These are phyloP conservation scores for Mycena epipterygia DNA, from an alignment of 768 basidiomycete genomes.

Conservation along the genomic window DNA sequence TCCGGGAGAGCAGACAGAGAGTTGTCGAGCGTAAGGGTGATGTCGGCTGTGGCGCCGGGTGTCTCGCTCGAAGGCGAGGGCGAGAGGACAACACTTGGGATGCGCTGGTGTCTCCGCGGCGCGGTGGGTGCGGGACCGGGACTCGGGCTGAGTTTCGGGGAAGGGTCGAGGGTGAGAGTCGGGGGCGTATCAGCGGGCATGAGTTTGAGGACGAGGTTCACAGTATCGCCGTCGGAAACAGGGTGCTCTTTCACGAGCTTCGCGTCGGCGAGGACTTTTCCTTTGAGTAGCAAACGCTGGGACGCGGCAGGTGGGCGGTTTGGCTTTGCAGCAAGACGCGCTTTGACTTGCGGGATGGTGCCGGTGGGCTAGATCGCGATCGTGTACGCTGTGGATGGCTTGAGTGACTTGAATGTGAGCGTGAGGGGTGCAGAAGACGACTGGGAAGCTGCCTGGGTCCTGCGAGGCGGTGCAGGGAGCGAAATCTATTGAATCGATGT, in stretches of 20 bases:
- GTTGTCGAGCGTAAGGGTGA: slow-evolving; percentile 75
- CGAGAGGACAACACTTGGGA: slow-evolving; percentile 84
- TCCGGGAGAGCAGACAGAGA: slow-evolving; percentile 52
- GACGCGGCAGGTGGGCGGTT: slow-evolving; percentile 82
- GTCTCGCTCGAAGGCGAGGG: slow-evolving; percentile 74
- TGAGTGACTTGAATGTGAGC: slow-evolving; percentile 91
- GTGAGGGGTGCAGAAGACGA: slow-evolving; percentile 61
- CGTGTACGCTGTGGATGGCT: slow-evolving; percentile 84
- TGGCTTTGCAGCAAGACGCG: slow-evolving; percentile 74
- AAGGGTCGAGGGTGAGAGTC: no score
- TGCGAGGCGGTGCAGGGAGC: slow-evolving; percentile 69
- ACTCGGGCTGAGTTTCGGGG: no score
- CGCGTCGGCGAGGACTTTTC: slow-evolving; percentile 90
- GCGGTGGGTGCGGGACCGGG: no score
- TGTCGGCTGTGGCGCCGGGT: no score
- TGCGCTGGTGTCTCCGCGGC: slow-evolving; percentile 72
- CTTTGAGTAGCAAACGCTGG: slow-evolving; percentile 92
- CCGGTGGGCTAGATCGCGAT: slow-evolving; percentile 86
- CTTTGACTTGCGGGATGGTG: slow-evolving; percentile 85
- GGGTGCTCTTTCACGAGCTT: slow-evolving; percentile 94
- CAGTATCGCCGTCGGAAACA: slow-evolving; percentile 82
- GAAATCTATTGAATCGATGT: slow-evolving; percentile 58
- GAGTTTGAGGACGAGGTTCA: slow-evolving; percentile 94
- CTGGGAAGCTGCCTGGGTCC: slow-evolving; percentile 44
- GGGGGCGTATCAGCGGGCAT: no score